phyloP scores from a whole-genome alignment of 139 green algal species.

The Edaphochlamys debaryana region DNA sequence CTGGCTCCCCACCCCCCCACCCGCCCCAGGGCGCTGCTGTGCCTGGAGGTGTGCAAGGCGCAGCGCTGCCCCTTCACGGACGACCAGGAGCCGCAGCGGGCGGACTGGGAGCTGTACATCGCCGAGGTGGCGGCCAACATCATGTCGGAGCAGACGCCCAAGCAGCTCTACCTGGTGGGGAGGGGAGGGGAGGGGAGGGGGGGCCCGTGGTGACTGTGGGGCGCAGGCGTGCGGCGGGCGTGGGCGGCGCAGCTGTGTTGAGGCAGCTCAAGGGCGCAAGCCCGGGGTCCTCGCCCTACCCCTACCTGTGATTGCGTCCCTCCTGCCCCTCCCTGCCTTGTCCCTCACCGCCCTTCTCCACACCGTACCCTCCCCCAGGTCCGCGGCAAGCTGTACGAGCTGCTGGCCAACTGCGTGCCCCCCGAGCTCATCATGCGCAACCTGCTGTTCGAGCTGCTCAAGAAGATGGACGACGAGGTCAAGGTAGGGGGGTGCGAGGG shows the following conservation, averaged over 20 bases:
- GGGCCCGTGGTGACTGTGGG: too few relatives aligned
- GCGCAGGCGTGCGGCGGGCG: neutral
- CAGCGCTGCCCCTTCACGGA: constrained; percentile 47
- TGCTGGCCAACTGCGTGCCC: constrained; percentile 97
- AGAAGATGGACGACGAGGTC: constrained; percentile 91
- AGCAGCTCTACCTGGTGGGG: constrained; percentile 77
- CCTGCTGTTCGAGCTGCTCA: constrained; percentile 86
- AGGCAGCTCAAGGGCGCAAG: too few relatives aligned
- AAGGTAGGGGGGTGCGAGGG: constrained; percentile 65
- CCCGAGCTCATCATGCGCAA: constrained; percentile 84
- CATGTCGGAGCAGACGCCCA: constrained; percentile 91
- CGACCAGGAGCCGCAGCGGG: constrained; percentile 58
- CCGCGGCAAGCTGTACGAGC: constrained; percentile 95
- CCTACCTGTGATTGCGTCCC: too few relatives aligned
- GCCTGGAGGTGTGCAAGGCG: constrained; percentile 84
- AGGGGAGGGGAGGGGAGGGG: too few relatives aligned
- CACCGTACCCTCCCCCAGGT: too few relatives aligned
- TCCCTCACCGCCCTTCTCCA: too few relatives aligned
- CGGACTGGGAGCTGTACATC: constrained; percentile 97
- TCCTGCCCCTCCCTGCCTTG: too few relatives aligned
- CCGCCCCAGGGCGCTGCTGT: constrained; percentile 81
- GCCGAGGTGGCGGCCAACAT: constrained; percentile 76
- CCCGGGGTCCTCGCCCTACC: too few relatives aligned
- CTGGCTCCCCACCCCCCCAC: too few relatives aligned
- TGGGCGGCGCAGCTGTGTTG: neutral